phyloP scores from a whole-genome alignment of 129 eudicot species.

The Centaurea solstitialis region DNA sequence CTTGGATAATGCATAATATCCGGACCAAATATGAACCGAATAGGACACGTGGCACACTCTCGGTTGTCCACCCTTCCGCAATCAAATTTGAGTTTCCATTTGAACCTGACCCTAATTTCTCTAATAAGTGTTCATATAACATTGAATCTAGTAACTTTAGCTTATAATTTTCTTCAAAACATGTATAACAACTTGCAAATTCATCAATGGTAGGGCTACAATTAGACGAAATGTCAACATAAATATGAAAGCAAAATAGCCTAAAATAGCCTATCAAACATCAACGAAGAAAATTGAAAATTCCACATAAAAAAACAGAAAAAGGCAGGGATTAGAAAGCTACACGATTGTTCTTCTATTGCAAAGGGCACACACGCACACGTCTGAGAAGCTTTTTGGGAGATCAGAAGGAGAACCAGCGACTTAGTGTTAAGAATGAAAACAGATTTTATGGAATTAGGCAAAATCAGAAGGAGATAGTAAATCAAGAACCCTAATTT shows the following conservation, averaged over 20 bases:
- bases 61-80: too few relatives aligned
- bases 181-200: neutral
- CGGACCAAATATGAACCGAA: too few relatives aligned
- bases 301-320: neutral
- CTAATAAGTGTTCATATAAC: neutral
- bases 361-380: neutral
- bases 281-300: neutral
- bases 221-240: neutral
- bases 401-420: too few relatives aligned
- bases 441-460: neutral
- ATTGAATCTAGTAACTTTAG: neutral
- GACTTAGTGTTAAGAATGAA: too few relatives aligned
- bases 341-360: neutral
- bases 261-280: neutral
- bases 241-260: neutral
- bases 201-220: neutral
- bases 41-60: too few relatives aligned
- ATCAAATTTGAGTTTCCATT: too few relatives aligned
- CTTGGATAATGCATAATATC: too few relatives aligned
- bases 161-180: neutral
- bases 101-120: too few relatives aligned
- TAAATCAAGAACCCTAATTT: neutral
- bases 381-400: neutral
- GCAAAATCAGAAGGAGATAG: neutral
- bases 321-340: neutral